A percentile compares a stretch with the other conserved stretches of the same genome.
phyloP scores from a whole-genome alignment of 140 eudicot genomes.

The Cichorium intybus region DNA sequence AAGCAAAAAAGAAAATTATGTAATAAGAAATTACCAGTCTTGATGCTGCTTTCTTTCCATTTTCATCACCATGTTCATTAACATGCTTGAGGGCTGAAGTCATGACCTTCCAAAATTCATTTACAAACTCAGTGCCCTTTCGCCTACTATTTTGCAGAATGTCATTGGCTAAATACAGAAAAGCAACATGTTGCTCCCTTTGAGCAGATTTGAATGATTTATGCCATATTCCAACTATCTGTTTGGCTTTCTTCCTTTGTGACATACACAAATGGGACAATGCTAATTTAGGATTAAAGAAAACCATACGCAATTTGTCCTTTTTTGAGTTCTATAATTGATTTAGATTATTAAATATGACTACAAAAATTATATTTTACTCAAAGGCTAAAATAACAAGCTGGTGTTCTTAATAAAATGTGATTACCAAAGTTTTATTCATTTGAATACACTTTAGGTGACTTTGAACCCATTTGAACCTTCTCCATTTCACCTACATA shows the following conservation, averaged over 20 bases:
- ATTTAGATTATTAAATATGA: no score
- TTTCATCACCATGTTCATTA: constrained; percentile 64
- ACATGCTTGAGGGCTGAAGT: constrained; percentile 78
- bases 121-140: constrained; percentile 86
- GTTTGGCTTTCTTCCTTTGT: constrained; percentile 77
- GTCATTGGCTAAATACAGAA: constrained; percentile 83
- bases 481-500: no score
- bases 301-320: no score
- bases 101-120: constrained; percentile 94
- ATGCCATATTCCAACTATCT: constrained; percentile 92
- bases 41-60: constrained; percentile 69
- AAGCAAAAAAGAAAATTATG: constrained; percentile 6
- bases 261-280: constrained; percentile 67
- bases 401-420: no score
- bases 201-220: constrained; percentile 67
- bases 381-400: no score
- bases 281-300: constrained; percentile 57
- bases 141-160: constrained; percentile 94
- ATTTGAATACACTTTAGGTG: no score
- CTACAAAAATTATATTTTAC: no score
- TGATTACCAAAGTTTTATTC: no score
- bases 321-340: no score
- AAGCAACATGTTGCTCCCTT: constrained; percentile 65
- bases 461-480: no score
- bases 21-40: constrained; percentile 62